Evolutionary conservation across 257 asterid genomes (phyloP), one percentile per base, ranked within the genome.

Genomic region (Nicotiana otophora): DNA sequence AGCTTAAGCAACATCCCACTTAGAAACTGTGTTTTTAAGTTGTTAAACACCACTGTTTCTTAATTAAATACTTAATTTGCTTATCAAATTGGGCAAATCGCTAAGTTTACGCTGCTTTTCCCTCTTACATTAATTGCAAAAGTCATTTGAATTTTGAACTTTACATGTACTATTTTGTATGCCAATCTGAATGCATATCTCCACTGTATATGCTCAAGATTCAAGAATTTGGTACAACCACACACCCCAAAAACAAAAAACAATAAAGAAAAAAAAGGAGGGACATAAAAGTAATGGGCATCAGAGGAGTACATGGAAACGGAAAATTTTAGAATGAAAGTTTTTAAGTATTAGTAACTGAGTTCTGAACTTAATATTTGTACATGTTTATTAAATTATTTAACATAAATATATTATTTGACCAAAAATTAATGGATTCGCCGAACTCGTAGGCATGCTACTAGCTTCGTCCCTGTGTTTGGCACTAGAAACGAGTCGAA

Each of bases 21-120:
- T 42, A 80, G 30, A 48, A 26, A 42, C 12, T 80, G 39, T 62
- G 61, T 63, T 30, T 80, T 2, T 10, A 63, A 66, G 36, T 80
- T 14, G 60, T 28, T 17, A 31, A 61, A 69, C 23, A 30, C 30
- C 0, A 69, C 0, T 31, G 15, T 46, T 39, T 19, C 58, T 61
- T 80, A 63, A 61, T 82, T 84, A 85, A 85, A 86, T 86, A 75
- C 1, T 82, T 33, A 79, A 74, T 51, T 26, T 26, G 46, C 11
- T 15, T 72, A 61, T 67, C 34, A 14, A 81, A 46, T 78, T 46
- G 16, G 72, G 34, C 62, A 74, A 48, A 51, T 75, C 80, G 63
- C 63, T 48, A 14, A 15, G 5, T 12, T 48, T 74, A 36, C 80
- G 80, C 23, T 74, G 62, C 12, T 20, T 42, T 15, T n/a, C 42